These are phyloP conservation scores for Fusarium verrucosum DNA, from an alignment of 2,329 filamentous ascomycete species.

Conservation along the genomic window DNA sequence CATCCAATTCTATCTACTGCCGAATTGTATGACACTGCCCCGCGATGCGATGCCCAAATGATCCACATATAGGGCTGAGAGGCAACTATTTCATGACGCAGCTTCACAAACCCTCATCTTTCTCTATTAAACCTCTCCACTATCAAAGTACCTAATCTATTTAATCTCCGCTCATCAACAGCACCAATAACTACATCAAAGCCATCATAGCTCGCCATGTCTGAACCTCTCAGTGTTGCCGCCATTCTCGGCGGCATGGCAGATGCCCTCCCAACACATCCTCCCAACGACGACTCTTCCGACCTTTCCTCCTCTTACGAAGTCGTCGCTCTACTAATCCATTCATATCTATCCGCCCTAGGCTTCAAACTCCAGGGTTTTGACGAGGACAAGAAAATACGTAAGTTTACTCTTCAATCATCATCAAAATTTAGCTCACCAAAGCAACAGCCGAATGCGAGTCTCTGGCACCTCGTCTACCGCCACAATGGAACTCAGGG, in stretches of 20 bases:
- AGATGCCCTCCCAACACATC: conserved; percentile 66
- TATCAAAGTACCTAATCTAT: conserved; percentile 1
- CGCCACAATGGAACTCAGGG: conserved; percentile 80
- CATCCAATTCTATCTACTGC: neutral
- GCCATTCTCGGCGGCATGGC: conserved; percentile 66
- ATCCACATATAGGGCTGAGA: conserved; percentile 47
- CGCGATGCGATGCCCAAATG: conserved; percentile 7
- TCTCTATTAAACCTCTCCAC: conserved; percentile 11
- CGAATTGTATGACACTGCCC: conserved; percentile 27
- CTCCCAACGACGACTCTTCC: conserved; percentile 62
- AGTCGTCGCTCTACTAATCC: conserved; percentile 82
- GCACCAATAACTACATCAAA: neutral
- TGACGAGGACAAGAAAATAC: conserved; percentile 80
- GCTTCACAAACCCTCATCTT: neutral
- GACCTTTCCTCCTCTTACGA: conserved; percentile 79
- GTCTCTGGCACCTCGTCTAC: conserved; percentile 69
- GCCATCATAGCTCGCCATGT: conserved; percentile 31
- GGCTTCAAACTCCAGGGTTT: conserved; percentile 85
- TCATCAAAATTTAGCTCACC: conserved; percentile 2
- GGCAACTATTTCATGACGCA: conserved; percentile 44
- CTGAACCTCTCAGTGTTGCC: conserved; percentile 42
- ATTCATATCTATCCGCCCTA: conserved; percentile 82
- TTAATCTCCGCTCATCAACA: neutral
- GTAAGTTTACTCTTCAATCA: conserved; percentile 55
- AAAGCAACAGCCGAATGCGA: conserved; percentile 56